A percentile compares a stretch with the other conserved stretches of the same genome.
These are phyloP conservation scores for Sporisorium exsertum DNA, from an alignment of 1,284 basidiomycete genomes.

Conservation along the genomic window DNA sequence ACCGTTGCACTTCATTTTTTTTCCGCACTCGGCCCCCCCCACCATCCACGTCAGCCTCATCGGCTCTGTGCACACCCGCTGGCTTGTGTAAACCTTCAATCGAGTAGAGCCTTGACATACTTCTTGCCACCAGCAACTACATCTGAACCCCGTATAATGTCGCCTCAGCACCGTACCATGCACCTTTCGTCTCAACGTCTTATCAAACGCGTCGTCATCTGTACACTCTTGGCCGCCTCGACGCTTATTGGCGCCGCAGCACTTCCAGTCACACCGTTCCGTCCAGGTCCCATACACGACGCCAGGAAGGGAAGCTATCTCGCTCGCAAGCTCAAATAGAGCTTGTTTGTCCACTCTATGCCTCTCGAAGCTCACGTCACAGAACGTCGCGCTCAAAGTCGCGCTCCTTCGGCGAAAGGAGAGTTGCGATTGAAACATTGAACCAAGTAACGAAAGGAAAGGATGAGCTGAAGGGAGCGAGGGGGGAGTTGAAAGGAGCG, in stretches of 20 bases:
- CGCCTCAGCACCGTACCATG: too few relatives aligned
- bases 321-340: conserved; percentile 1
- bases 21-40: too few relatives aligned
- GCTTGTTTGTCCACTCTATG: background rate
- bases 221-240: background rate
- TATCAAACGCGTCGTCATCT: too few relatives aligned
- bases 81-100: too few relatives aligned
- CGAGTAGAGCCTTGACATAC: too few relatives aligned
- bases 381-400: background rate
- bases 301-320: conserved; percentile 33
- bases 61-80: background rate
- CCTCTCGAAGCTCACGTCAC: background rate
- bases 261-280: conserved; percentile 28
- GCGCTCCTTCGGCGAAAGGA: too few relatives aligned
- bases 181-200: too few relatives aligned
- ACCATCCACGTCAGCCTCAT: conserved; percentile 9
- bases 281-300: conserved; percentile 23
- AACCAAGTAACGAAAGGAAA: too few relatives aligned
- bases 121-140: background rate
- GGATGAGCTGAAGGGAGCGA: too few relatives aligned
- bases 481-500: too few relatives aligned
- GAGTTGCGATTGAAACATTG: too few relatives aligned
- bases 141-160: too few relatives aligned
- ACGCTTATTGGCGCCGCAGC: conserved; percentile 2
- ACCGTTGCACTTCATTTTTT: background rate